Evolutionary conservation across 176 grass and related monocot species (phyloP).

Genomic region (Rhynchospora pubera): DNA sequence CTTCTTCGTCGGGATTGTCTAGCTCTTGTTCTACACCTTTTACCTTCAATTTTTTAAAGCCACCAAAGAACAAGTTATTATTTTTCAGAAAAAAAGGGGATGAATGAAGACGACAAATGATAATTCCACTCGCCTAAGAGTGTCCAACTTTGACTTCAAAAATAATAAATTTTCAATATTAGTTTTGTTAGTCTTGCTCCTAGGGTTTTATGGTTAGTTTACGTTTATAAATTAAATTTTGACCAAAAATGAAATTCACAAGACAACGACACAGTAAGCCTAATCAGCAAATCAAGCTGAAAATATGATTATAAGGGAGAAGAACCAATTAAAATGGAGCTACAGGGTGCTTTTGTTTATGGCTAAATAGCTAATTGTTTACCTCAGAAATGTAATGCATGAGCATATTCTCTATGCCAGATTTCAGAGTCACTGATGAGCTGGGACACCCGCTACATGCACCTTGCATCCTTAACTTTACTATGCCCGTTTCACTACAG

Average conservation of each 20-base stretch:
- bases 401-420: constrained; percentile 99
- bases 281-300: background rate
- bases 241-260: background rate
- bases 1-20: constrained; percentile 55
- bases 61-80: background rate
- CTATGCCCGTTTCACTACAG: constrained; percentile 68
- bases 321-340: background rate
- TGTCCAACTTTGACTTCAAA: background rate
- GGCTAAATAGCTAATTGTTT: constrained; percentile 7
- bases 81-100: background rate
- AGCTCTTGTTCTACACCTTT: constrained; percentile 93
- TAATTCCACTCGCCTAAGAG: background rate
- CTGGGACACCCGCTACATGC: constrained; percentile 96
- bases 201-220: background rate
- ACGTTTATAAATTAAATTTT: background rate
- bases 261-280: background rate
- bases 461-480: constrained; percentile 97
- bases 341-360: background rate
- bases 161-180: background rate
- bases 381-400: constrained; percentile 99
- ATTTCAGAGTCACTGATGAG: constrained; percentile 93
- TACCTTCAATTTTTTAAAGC: constrained; percentile 37
- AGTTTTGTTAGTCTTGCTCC: background rate
- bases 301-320: background rate
- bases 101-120: background rate